Percentiles rank a stretch among this genome's conserved stretches.
These are phyloP conservation scores for Austroboletus novae-zelandiae DNA, from an alignment of 1,284 basidiomycete genomes.

Conservation along the genomic window DNA sequence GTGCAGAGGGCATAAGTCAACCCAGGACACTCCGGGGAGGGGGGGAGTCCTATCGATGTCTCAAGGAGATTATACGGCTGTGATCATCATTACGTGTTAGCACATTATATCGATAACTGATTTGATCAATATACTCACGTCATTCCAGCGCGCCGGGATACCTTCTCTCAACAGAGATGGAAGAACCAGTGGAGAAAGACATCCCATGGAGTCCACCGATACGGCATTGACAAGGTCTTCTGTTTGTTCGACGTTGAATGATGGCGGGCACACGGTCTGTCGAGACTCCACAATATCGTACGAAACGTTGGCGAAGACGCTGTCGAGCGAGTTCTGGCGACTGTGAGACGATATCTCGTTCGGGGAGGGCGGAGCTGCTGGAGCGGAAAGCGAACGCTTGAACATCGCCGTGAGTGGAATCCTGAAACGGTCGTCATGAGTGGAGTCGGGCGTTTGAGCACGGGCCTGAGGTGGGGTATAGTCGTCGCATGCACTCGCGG, in stretches of 20 bases:
- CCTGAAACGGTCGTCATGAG: slow-evolving; percentile 37
- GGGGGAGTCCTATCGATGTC: slow-evolving; percentile 30
- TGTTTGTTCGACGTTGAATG: slow-evolving; percentile 16
- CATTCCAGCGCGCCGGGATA: slow-evolving; percentile 34
- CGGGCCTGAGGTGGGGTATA: slow-evolving; percentile 20
- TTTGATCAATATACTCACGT: slow-evolving; percentile 26
- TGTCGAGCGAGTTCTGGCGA: slow-evolving; percentile 25
- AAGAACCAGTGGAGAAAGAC: slow-evolving; percentile 31
- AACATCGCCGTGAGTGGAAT: slow-evolving; percentile 58
- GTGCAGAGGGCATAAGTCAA: slow-evolving; percentile 25
- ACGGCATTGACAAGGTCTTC: slow-evolving; percentile 22
- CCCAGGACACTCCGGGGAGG: slow-evolving; percentile 23
- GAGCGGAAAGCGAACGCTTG: slow-evolving; percentile 56
- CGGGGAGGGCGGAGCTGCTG: slow-evolving; percentile 34
- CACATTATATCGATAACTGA: slow-evolving; percentile 10
- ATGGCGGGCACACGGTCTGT: slow-evolving; percentile 9
- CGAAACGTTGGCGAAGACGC: slow-evolving; percentile 30
- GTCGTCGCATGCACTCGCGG: slow-evolving; percentile 11
- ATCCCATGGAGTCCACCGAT: slow-evolving; percentile 22
- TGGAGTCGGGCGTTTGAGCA: slow-evolving; percentile 31
- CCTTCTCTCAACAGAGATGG: slow-evolving; percentile 30
- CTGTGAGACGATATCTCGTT: slow-evolving; percentile 11
- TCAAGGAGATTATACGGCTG: slow-evolving; percentile 36
- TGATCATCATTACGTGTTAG: slow-evolving; percentile 21
- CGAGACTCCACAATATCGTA: slow-evolving; percentile 30